Conservation (phyloP, 306 rosid species). For the Vigna angularis region DNA sequence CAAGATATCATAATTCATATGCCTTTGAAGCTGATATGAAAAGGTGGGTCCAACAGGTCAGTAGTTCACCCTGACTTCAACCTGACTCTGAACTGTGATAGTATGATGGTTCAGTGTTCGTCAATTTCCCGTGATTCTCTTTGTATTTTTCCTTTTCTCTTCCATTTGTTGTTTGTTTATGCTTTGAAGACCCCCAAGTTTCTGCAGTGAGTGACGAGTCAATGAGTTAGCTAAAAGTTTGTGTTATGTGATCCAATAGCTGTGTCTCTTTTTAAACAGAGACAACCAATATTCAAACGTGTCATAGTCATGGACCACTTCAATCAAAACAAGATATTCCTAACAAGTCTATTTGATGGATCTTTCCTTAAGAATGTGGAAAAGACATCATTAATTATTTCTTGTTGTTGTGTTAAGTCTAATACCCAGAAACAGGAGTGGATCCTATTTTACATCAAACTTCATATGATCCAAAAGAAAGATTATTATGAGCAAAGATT, state of each 20-base stretch:
- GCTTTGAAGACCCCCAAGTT: background rate
- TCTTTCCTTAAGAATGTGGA: slow-evolving; percentile 28
- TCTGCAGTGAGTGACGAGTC: background rate
- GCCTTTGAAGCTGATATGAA: background rate
- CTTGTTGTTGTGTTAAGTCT: slow-evolving; percentile 9
- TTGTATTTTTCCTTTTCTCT: background rate
- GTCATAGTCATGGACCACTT: slow-evolving; percentile 23
- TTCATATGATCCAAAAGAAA: background rate
- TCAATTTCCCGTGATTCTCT: background rate
- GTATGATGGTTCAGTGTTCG: background rate
- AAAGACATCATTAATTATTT: background rate
- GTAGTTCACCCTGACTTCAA: background rate
- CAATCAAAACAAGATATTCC: slow-evolving; percentile 3
- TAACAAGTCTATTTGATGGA: background rate
- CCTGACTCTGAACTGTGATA: background rate
- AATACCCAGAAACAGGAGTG: background rate
- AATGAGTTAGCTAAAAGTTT: background rate
- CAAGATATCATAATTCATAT: background rate
- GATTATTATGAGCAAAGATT: slow-evolving; percentile 4
- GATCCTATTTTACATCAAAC: background rate
- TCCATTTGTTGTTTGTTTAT: background rate
- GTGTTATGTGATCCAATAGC: background rate
- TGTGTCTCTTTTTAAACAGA: slow-evolving; percentile 7
- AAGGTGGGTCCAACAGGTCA: background rate
- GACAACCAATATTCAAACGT: slow-evolving; percentile 33